Evolutionary conservation across 371 early-diverging fungal genomes (phyloP).

Genomic region (Thermomucor indicae-seudaticae): DNA sequence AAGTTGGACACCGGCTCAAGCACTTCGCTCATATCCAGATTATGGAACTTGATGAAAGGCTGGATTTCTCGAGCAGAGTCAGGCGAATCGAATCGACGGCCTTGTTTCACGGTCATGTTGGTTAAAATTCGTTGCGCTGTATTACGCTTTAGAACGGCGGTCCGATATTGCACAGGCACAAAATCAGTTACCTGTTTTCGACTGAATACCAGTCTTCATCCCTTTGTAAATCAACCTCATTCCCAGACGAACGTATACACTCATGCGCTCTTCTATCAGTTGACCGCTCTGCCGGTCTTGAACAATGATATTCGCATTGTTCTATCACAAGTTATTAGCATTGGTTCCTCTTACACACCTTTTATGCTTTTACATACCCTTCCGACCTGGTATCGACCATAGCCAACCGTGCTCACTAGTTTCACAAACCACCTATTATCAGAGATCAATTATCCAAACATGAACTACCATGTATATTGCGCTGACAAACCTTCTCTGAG

Average conservation of each 20-base stretch:
- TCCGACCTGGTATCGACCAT: slow-evolving; percentile 70
- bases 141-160: neutral
- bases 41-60: slow-evolving; percentile 77
- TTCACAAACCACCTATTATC: slow-evolving; percentile 80
- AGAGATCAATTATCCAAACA: neutral
- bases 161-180: neutral
- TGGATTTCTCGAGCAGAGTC: slow-evolving; percentile 64
- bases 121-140: slow-evolving; percentile 52
- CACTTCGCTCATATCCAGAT: slow-evolving; percentile 56
- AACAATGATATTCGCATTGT: slow-evolving; percentile 76
- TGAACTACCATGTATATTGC: neutral
- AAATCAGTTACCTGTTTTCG: slow-evolving; percentile 23
- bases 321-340: too few species aligned
- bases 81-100: slow-evolving; percentile 73
- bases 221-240: slow-evolving; percentile 77
- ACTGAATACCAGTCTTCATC: slow-evolving; percentile 43
- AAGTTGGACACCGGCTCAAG: slow-evolving; percentile 67
- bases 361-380: too few species aligned
- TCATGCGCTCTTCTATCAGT: slow-evolving; percentile 80
- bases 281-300: slow-evolving; percentile 72
- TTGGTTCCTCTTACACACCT: too few species aligned
- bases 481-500: slow-evolving; percentile 51
- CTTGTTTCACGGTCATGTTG: slow-evolving; percentile 71
- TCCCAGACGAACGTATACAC: slow-evolving; percentile 79
- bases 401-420: slow-evolving; percentile 70